Base-by-base conservation (phyloP, 192 early-diverging fungal species). In the Lobosporangium transversale region DNA sequence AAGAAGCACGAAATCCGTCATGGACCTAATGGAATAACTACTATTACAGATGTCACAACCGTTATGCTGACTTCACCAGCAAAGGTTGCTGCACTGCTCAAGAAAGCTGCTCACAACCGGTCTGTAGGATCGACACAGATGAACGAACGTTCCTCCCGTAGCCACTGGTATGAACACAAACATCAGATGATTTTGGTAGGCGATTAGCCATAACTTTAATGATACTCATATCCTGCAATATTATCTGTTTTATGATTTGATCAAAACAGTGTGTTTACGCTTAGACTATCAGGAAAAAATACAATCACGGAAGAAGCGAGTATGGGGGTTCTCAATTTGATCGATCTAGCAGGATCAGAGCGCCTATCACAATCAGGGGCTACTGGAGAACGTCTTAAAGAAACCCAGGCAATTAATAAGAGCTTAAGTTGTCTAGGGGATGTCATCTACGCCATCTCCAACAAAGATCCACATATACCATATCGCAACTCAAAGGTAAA, bases 401-500 rank as follows among this genome's bases (percentile, higher is more conserved):
- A 99, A 52, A 94, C 96, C 2, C 92, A 97, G 70, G 93, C 92
- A n/a, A 99, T 99, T 66, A 99, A 99, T 80, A 95, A 94, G 81
- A 93, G 92, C 67, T 74, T 99, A 59, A 90, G 90, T n/a, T 87
- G 88, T 29, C 80, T 99, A 5, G 92, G 94, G 45, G 93, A 97
- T 78, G 97, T 99, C 5, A 97, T 99, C 61, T 86, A 87, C 37
- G 92, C 92, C 18, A 81, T 98, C 15, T 87, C 88, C 9, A 91
- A 92, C 69, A 87, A 90, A 36, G 90, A 90, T 55, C 80, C 79
- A 31, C 92, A 97, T 79, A 85, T 99, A 23, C 96, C 96, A 4
- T 99, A 96, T 81, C 83, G 97, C 58, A 96, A 99, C 85, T 96
- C 95, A 8, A 95, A 96, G 83, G 84, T 96, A 56, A 84, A 40